These are phyloP conservation scores for Cystobasidium ongulense DNA, from an alignment of 768 basidiomycete species.

Conservation along the genomic window DNA sequence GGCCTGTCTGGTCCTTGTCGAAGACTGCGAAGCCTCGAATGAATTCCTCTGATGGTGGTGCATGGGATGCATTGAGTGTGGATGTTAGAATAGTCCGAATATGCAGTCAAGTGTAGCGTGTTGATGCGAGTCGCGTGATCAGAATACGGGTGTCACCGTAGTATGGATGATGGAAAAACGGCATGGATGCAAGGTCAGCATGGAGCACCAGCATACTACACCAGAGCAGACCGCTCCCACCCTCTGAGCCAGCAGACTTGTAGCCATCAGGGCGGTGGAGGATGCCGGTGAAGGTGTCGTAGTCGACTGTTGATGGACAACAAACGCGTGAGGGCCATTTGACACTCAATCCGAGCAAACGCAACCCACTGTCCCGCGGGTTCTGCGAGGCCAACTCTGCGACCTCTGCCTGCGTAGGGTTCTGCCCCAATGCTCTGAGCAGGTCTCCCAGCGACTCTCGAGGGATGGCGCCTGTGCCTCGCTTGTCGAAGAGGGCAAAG, in stretches of 20 bases:
- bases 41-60: slow-evolving; percentile 68
- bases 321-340: not conserved
- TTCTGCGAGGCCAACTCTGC: slow-evolving; percentile 64
- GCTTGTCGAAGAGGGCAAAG: slow-evolving; percentile 81
- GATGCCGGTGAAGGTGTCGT: slow-evolving; percentile 80
- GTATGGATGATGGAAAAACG: not conserved
- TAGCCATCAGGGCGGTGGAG: slow-evolving; percentile 92
- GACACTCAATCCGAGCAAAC: not conserved
- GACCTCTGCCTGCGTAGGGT: slow-evolving; percentile 98
- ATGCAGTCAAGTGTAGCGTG: too few species aligned
- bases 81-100: too few species aligned
- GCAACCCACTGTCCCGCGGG: slow-evolving; percentile 63
- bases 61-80: too few species aligned
- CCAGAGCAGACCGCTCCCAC: slow-evolving; percentile 49
- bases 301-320: slow-evolving; percentile 59
- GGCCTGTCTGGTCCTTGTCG: slow-evolving; percentile 88
- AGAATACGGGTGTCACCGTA: not conserved
- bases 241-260: slow-evolving; percentile 91
- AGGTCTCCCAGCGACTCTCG: slow-evolving; percentile 84
- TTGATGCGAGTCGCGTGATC: not conserved
- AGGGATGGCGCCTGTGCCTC: slow-evolving; percentile 81
- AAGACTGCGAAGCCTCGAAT: slow-evolving; percentile 99
- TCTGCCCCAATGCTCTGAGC: slow-evolving; percentile 87
- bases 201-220: not conserved
- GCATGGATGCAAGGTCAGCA: not conserved